phyloP scores from a whole-genome alignment of 2,329 filamentous ascomycete genomes.

The Aspergillus sp. region DNA sequence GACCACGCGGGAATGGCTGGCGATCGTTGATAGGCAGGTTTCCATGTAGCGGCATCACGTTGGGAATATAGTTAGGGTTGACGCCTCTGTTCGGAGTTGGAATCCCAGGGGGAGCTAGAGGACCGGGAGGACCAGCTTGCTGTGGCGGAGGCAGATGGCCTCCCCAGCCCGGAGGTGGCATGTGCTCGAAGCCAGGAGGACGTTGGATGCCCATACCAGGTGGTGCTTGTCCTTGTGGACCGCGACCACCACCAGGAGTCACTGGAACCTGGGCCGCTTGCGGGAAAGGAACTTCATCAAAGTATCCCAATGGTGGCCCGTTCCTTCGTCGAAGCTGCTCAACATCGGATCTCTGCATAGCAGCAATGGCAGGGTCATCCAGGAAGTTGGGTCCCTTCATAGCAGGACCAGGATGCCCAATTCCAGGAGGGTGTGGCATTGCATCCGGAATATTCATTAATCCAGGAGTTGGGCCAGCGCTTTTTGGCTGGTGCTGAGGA shows the following conservation, averaged over 20 bases:
- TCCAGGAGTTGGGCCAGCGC: slow-evolving; percentile 37
- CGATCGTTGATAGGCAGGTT: slow-evolving; percentile 42
- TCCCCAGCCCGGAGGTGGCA: slow-evolving; percentile 46
- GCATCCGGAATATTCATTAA: slow-evolving; percentile 43
- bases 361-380: slow-evolving; percentile 50
- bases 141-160: slow-evolving; percentile 41
- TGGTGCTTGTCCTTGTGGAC: slow-evolving; percentile 38
- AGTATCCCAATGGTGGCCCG: slow-evolving; percentile 44
- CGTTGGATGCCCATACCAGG: slow-evolving; percentile 47
- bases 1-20: slow-evolving; percentile 43
- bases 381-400: slow-evolving; percentile 46
- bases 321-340: slow-evolving; percentile 45
- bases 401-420: slow-evolving; percentile 31
- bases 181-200: slow-evolving; percentile 50
- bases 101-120: slow-evolving; percentile 45
- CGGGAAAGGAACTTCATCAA: slow-evolving; percentile 46
- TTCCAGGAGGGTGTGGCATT: slow-evolving; percentile 39
- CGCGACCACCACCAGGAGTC: slow-evolving; percentile 40
- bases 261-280: slow-evolving; percentile 40
- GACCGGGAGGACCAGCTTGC: slow-evolving; percentile 38
- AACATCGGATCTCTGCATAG: slow-evolving; percentile 45
- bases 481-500: slow-evolving; percentile 35
- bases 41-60: slow-evolving; percentile 42
- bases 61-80: slow-evolving; percentile 42
- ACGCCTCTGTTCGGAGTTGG: slow-evolving; percentile 42